Percentiles rank a stretch among this genome's conserved stretches.
These are phyloP conservation scores for Paraleonurus japonicus DNA, from an alignment of 257 asterid genomes.

Conservation along the genomic window DNA sequence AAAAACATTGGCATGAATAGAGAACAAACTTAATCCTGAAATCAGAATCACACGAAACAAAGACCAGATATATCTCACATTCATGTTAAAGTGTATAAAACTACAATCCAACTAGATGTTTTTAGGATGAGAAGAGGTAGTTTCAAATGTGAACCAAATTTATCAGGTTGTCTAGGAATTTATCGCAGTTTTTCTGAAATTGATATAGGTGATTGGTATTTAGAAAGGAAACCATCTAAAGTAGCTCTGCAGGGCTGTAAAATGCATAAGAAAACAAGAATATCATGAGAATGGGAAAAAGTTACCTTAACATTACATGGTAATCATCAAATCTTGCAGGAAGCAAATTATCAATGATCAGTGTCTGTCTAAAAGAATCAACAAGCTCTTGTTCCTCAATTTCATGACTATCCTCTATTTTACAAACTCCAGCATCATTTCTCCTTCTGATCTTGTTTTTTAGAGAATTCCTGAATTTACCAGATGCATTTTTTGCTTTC, in stretches of 20 bases:
- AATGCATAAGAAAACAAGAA: not conserved
- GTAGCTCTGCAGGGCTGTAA: not conserved
- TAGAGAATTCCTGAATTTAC: constrained; percentile 35
- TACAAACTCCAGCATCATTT: constrained; percentile 35
- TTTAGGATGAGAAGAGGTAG: not conserved
- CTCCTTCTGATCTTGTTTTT: constrained; percentile 35
- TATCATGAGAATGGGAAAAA: not conserved
- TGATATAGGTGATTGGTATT: not conserved
- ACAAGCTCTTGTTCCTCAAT: constrained; percentile 48
- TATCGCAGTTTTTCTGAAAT: not conserved
- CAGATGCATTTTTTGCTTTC: constrained; percentile 39
- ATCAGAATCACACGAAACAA: not conserved
- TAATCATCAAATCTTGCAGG: constrained; percentile 62
- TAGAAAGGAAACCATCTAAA: not conserved
- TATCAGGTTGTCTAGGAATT: constrained; percentile 6
- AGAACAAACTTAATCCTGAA: constrained; percentile 3
- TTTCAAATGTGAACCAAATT: not conserved
- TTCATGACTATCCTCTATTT: constrained; percentile 38
- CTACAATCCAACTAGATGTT: not conserved
- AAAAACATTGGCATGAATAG: not conserved
- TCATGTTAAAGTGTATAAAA: not conserved
- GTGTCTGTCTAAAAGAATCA: constrained; percentile 54
- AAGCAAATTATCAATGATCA: constrained; percentile 52
- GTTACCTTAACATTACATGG: constrained; percentile 63
- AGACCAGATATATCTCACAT: not conserved